Base-by-base conservation (phyloP, 495 filamentous ascomycete species). In the Aspergillus affinis region DNA sequence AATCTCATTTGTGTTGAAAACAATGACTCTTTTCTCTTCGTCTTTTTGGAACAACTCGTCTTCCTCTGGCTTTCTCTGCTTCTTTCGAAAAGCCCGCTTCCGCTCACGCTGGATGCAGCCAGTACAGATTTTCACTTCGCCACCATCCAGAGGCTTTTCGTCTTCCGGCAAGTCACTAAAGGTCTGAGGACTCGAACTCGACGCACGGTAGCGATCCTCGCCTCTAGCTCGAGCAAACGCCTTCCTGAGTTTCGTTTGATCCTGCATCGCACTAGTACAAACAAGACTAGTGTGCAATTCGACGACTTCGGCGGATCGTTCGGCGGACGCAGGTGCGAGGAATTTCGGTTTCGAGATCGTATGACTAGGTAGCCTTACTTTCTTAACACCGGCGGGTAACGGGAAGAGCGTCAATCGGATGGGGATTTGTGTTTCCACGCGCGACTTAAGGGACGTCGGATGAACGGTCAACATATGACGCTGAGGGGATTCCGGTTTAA, bases 351-450 rank as follows among this genome's bases (percentile, higher is more conserved):
- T 97, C 9, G 92, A 91, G 58, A 98, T 93, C 0, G 92, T 92
- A 68, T 94, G 84, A 3, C 88, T 86, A 17, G 92, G 93, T 21
- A 98, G 79, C 72, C 96, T 92, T 44, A 98, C 69, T 60, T 85
- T 91, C 55, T 84, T 89, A 32, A 92, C 84, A 19, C 89, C 88
- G 3, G 73, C 65, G 2, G 93, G 93, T 51, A 92, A 74, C 12
- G 88, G 84, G 54, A 81, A 84, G 7, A 97, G 75, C 4, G 86
- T 89, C 61, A 97, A 77, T 62, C 83, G 85, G 61, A 97, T 88
- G 3, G 86, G 85, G 59, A 97, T 96, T 68, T 98, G 93, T 0
- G 93, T 98, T 76, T 98, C 93, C 18, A 98, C 93, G 9, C 93
- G 84, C 18, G 93, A 96, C 73, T 97, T 98, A 57, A 83, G 69